These are phyloP conservation scores for Leccinum boreale DNA, from an alignment of 768 basidiomycete species.

Conservation along the genomic window DNA sequence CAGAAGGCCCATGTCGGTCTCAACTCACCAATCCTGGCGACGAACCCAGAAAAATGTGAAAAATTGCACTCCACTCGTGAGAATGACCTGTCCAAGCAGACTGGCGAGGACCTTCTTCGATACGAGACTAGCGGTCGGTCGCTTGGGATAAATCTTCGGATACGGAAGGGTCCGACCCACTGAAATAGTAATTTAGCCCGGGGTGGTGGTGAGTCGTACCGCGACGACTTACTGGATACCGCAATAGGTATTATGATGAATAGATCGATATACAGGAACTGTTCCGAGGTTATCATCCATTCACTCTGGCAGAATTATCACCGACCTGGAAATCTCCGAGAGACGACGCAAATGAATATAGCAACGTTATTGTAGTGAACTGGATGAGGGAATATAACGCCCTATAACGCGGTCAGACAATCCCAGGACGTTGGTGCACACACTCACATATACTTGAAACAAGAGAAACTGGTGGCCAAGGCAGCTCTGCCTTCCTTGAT, in stretches of 20 bases:
- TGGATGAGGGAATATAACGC: conserved; percentile 98
- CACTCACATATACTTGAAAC: conserved; percentile 98
- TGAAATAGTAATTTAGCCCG: conserved; percentile 31
- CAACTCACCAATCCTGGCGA: conserved; percentile 69
- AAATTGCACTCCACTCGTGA: conserved; percentile 79
- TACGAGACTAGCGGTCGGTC: conserved; percentile 93
- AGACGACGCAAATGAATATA: conserved; percentile 96
- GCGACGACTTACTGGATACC: conserved; percentile 73
- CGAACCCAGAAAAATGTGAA: conserved; percentile 92
- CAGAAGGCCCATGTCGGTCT: not conserved
- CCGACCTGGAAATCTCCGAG: conserved; percentile 93
- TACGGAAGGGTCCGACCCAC: conserved; percentile 96
- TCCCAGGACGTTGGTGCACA: not conserved
- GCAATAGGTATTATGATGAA: conserved; percentile 98
- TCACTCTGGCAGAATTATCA: not conserved
- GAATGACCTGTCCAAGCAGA: conserved; percentile 86
- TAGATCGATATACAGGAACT: conserved; percentile 97
- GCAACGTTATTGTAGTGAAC: conserved; percentile 93
- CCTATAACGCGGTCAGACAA: conserved; percentile 46
- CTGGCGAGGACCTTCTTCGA: conserved; percentile 94
- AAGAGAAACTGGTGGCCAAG: conserved; percentile 96
- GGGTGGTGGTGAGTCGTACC: not conserved
- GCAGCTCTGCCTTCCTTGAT: conserved; percentile 96
- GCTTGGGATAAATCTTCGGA: conserved; percentile 79
- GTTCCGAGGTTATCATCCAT: conserved; percentile 11